Base-by-base conservation (phyloP, 371 early-diverging fungal genomes). In the Pancytospora philotis region DNA sequence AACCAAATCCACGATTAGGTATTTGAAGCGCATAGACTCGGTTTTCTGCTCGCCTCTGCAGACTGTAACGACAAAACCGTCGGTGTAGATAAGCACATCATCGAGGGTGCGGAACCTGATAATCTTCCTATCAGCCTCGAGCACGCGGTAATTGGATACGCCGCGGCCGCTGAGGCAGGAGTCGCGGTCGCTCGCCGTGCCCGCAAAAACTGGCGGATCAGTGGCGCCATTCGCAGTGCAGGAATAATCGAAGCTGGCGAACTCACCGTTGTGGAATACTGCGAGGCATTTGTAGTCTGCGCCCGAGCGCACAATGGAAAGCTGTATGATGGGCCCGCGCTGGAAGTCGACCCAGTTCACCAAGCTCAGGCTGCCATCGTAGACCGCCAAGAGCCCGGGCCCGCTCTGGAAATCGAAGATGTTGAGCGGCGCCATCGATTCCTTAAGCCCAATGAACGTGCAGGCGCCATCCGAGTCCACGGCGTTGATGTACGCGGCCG, bases 1-100 rank as follows among this genome's bases (percentile, higher is more conserved):
- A 45, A n/a, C n/a, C 45, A 45, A 45, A n/a, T 45, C 45, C 45
- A 45, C 45, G 22, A 45, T n/a, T n/a, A n/a, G 45, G 45, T 45
- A 45, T n/a, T 45, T 13, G 22, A 45, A 45, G 16, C n/a, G 45
- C n/a, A 16, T 45, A 45, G 45, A 45, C n/a, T n/a, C n/a, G n/a
- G n/a, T n/a, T n/a, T n/a, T n/a, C n/a, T 45, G 16, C 45, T 16
- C 16, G 22, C 45, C 45, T 16, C n/a, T n/a, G 22, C 45, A 13
- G 22, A n/a, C n/a, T 16, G 16, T 16, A 45, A 45, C n/a, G 16
- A 13, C n/a, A 45, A 16, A 45, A n/a, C 45, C 45, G 22, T 45
- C 45, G 22, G 45, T 45, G 22, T 45, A 45, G 22, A 45, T n/a
- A 45, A 45, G 45, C 16, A n/a, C 45, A n/a, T 45, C n/a, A 16